These are phyloP conservation scores for Jasminum sambac DNA, from an alignment of 257 asterid genomes.

Conservation along the genomic window DNA sequence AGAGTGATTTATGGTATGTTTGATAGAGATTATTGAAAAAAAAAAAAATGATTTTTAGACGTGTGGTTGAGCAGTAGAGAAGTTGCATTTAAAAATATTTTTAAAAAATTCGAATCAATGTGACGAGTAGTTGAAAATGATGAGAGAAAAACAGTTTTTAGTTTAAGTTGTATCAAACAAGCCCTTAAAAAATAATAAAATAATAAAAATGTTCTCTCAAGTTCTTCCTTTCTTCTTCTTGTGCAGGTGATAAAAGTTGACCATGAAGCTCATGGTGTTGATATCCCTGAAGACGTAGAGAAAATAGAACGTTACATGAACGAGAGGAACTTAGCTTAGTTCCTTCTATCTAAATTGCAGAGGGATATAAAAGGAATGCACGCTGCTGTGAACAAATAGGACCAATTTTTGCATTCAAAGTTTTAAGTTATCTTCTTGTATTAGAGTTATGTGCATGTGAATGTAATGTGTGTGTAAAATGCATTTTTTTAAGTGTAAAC, in stretches of 20 bases:
- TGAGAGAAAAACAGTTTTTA: too few species aligned
- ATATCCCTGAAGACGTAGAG: constrained; percentile 63
- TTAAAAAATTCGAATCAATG: too few species aligned
- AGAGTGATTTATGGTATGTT: too few species aligned
- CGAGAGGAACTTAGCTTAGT: constrained; percentile 52
- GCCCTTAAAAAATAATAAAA: too few species aligned
- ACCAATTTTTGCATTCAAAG: background rate
- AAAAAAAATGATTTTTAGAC: too few species aligned
- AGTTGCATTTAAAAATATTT: too few species aligned
- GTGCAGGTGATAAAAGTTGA: constrained; percentile 73
- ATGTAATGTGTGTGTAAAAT: background rate
- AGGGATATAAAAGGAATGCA: background rate
- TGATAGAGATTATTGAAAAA: too few species aligned
- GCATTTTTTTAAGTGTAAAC: background rate
- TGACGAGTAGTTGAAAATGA: too few species aligned
- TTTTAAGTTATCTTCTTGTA: background rate
- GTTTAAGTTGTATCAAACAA: too few species aligned
- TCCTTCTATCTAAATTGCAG: background rate
- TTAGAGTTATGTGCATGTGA: background rate
- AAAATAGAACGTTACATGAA: constrained; percentile 62
- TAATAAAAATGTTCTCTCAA: background rate
- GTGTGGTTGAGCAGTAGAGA: too few species aligned
- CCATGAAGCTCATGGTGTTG: constrained; percentile 73
- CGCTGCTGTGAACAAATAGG: background rate
- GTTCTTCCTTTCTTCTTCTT: background rate